Evolutionary conservation across 2,329 filamentous ascomycete species (phyloP).

Genomic region (Xylaria sp.): DNA sequence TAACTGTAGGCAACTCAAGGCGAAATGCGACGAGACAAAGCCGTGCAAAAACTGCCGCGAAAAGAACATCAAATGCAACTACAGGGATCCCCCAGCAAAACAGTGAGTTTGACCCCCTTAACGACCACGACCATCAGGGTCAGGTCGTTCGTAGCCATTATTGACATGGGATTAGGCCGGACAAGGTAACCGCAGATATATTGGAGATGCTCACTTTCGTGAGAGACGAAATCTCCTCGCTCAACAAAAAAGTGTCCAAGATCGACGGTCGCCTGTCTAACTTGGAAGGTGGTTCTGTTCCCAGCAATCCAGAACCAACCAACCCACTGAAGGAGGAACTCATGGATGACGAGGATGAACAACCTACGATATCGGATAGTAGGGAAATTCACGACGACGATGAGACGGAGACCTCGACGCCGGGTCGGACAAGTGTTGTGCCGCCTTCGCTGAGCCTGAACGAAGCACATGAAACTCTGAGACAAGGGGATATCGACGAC

Average conservation of each 20-base stretch:
- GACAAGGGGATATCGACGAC: constrained; percentile 40
- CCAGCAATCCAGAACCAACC: constrained; percentile 25
- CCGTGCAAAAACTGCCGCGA: constrained; percentile 85
- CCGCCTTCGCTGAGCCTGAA: constrained; percentile 26
- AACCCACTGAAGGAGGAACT: constrained; percentile 31
- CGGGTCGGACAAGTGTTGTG: constrained; percentile 27
- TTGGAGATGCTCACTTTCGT: constrained; percentile 46
- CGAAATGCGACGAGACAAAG: constrained; percentile 83
- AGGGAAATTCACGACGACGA: constrained; percentile 17
- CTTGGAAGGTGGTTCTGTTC: constrained; percentile 34
- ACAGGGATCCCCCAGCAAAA: constrained; percentile 84
- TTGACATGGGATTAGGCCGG: constrained; percentile 38
- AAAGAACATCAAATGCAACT: constrained; percentile 76
- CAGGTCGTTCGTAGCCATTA: background rate
- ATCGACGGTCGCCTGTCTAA: constrained; percentile 33
- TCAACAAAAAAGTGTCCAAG: constrained; percentile 24
- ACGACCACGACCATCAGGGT: background rate
- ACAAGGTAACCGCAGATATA: constrained; percentile 57
- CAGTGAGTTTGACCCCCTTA: constrained; percentile 55
- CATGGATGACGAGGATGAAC: constrained; percentile 33
- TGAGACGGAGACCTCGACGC: constrained; percentile 27
- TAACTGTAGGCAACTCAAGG: constrained; percentile 79
- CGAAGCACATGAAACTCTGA: constrained; percentile 33
- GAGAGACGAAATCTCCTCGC: constrained; percentile 32
- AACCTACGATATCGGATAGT: constrained; percentile 20